Percentiles rank a stretch among this genome's conserved stretches.
Evolutionary conservation across 768 basidiomycete genomes (phyloP).

Genomic region (Rickenella mellea): DNA sequence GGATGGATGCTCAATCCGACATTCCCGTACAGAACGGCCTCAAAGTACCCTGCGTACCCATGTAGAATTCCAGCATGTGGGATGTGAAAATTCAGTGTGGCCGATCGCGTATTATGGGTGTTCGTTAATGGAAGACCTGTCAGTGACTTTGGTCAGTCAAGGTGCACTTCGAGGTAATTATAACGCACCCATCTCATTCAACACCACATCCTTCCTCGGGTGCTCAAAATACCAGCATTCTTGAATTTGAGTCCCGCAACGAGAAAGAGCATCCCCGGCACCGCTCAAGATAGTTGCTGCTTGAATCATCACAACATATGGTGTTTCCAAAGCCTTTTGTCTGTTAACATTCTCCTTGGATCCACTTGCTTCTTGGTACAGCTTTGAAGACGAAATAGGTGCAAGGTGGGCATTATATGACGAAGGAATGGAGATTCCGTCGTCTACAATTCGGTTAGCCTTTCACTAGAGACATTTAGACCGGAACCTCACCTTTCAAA

Average conservation of each 20-base stretch:
- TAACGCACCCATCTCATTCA: conserved; percentile 58
- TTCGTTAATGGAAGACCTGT: conserved; percentile 91
- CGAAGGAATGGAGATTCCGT: conserved; percentile 91
- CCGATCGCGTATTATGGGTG: conserved; percentile 87
- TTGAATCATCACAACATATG: conserved; percentile 98
- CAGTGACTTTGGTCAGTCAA: background rate
- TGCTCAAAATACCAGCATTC: conserved; percentile 98
- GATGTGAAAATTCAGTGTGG: conserved; percentile 81
- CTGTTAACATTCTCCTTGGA: conserved; percentile 34
- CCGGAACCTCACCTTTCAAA: conserved; percentile 60
- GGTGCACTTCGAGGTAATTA: background rate
- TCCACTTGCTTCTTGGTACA: conserved; percentile 74
- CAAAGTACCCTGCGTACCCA: conserved; percentile 95
- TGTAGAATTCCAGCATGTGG: conserved; percentile 91
- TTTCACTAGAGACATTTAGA: background rate
- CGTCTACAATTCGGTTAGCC: conserved; percentile 38
- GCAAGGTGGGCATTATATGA: conserved; percentile 95
- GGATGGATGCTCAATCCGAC: conserved; percentile 93
- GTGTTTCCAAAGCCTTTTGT: conserved; percentile 77
- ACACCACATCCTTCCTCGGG: conserved; percentile 69
- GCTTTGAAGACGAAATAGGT: conserved; percentile 87
- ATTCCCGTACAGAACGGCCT: conserved; percentile 85
- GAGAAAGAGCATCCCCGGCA: conserved; percentile 42
- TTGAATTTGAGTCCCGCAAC: conserved; percentile 79
- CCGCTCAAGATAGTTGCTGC: conserved; percentile 86